Percentiles rank a stretch among this genome's conserved stretches.
Conservation (phyloP, 2,329 filamentous ascomycete species). For the Aspergillus carbonarius region DNA sequence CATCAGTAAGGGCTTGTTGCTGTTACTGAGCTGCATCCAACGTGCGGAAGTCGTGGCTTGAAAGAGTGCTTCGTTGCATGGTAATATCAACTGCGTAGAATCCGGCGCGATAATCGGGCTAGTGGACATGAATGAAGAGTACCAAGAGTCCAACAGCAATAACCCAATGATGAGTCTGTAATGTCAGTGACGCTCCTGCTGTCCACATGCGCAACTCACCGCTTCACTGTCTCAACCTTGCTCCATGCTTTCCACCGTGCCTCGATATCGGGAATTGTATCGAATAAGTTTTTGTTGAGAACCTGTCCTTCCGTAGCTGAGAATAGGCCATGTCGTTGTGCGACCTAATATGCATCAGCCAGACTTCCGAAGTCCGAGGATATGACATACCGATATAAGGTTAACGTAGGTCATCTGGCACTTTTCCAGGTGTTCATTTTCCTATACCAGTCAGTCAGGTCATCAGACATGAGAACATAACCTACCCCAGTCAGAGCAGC, state of each 20-base stretch:
- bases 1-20: conserved; percentile 35
- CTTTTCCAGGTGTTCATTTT: conserved; percentile 47
- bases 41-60: conserved; percentile 39
- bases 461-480: not conserved
- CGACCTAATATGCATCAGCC: conserved; percentile 29
- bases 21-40: conserved; percentile 39
- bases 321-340: conserved; percentile 53
- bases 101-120: conserved; percentile 49
- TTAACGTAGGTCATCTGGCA: conserved; percentile 53
- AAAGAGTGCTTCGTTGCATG: conserved; percentile 48
- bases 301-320: conserved; percentile 47
- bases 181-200: conserved; percentile 6
- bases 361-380: not conserved
- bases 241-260: conserved; percentile 54
- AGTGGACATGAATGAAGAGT: conserved; percentile 49
- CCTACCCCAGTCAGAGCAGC: conserved; percentile 49
- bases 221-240: conserved; percentile 53
- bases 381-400: conserved; percentile 42
- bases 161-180: conserved; percentile 47
- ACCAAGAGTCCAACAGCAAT: conserved; percentile 50
- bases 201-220: conserved; percentile 24
- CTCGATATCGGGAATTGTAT: conserved; percentile 45
- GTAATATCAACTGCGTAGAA: conserved; percentile 47
- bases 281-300: conserved; percentile 43
- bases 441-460: conserved; percentile 21